phyloP scores from a whole-genome alignment of 106 monocot species.

The Alisma plantagoaquatica region DNA sequence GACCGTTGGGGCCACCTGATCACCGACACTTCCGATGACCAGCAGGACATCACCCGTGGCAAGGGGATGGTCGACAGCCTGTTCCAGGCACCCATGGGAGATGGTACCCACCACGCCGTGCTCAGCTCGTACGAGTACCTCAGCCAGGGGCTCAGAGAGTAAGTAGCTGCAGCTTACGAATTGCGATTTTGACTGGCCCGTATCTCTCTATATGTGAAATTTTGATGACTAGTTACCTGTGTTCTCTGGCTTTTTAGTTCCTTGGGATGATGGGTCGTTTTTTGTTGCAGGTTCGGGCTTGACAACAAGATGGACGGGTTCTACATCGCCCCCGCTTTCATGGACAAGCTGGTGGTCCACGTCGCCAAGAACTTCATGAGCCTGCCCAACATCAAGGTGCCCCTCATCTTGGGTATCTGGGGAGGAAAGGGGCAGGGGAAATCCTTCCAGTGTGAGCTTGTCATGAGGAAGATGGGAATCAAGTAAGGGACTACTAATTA shows the following conservation, averaged over 20 bases:
- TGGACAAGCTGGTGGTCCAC: conserved; percentile 97
- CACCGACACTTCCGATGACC: conserved; percentile 75
- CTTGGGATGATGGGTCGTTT: too few relatives aligned
- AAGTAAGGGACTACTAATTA: conserved; percentile 33
- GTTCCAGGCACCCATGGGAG: conserved; percentile 85
- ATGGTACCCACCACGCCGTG: conserved; percentile 72
- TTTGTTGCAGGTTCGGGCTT: conserved; percentile 44
- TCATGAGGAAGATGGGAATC: conserved; percentile 92
- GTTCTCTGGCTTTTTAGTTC: too few relatives aligned
- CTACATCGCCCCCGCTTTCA: conserved; percentile 91
- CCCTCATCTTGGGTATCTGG: conserved; percentile 96
- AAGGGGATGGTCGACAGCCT: conserved; percentile 69
- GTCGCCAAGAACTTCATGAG: conserved; percentile 86
- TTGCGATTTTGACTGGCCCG: too few relatives aligned
- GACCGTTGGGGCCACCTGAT: conserved; percentile 70
- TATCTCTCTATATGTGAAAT: too few relatives aligned
- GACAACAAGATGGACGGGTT: conserved; percentile 77
- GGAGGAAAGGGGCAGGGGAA: conserved; percentile 99
- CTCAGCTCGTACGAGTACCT: conserved; percentile 79
- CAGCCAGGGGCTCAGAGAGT: conserved; percentile 82
- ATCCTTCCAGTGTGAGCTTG: conserved; percentile 97
- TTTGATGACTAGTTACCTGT: too few relatives aligned
- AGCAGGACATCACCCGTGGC: conserved; percentile 91
- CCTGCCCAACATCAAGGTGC: conserved; percentile 97
- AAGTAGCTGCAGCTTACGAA: too few relatives aligned